Conservation (phyloP, 2,329 filamentous ascomycete genomes). For the Fusarium chaquense region DNA sequence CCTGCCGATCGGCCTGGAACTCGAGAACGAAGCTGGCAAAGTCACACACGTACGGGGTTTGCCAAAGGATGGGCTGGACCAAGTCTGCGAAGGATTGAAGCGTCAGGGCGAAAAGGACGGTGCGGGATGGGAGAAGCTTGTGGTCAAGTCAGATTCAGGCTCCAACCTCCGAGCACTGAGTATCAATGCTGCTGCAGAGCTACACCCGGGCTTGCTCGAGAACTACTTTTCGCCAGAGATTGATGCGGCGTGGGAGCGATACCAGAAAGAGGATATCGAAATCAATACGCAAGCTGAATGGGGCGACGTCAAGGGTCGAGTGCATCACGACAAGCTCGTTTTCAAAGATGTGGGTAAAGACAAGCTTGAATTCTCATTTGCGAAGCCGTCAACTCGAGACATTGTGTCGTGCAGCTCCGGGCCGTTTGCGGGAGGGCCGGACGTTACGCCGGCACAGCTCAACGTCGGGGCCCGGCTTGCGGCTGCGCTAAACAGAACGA, state of each 20-base stretch:
- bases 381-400: constrained; percentile 61
- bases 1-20: constrained; percentile 70
- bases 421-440: constrained; percentile 60
- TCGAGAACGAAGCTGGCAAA: constrained; percentile 60
- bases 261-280: constrained; percentile 57
- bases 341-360: constrained; percentile 58
- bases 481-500: constrained; percentile 81
- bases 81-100: constrained; percentile 59
- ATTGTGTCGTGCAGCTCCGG: constrained; percentile 68
- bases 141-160: constrained; percentile 57
- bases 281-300: constrained; percentile 67
- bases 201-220: constrained; percentile 59
- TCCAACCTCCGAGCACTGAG: constrained; percentile 63
- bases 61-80: constrained; percentile 59
- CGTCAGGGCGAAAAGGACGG: constrained; percentile 61
- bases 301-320: constrained; percentile 61
- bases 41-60: constrained; percentile 63
- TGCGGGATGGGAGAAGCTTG: constrained; percentile 64
- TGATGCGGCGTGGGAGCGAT: constrained; percentile 64
- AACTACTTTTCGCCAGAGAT: constrained; percentile 65
- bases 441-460: constrained; percentile 61
- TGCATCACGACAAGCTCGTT: constrained; percentile 54
- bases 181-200: constrained; percentile 63
- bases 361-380: constrained; percentile 51
- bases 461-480: constrained; percentile 79